Conservation (phyloP, 2,329 filamentous ascomycete species). For the Talaromyces sp. region DNA sequence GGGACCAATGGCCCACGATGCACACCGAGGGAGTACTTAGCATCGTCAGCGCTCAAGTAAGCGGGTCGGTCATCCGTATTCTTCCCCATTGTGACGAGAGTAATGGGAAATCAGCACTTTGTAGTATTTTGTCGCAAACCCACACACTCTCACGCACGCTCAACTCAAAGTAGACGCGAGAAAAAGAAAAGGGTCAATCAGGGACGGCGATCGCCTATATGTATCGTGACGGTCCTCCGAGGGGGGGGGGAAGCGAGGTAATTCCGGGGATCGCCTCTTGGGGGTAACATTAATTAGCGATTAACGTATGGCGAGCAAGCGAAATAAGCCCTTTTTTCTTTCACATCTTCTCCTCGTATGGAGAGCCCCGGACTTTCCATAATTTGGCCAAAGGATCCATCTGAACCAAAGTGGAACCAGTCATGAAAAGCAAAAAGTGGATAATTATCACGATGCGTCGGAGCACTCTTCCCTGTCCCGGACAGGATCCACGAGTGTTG, state of each 20-base stretch:
- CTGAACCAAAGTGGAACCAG: neutral
- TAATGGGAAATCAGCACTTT: neutral
- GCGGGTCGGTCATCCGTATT: slow-evolving; percentile 28
- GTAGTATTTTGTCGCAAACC: neutral
- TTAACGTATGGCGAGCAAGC: slow-evolving; percentile 2
- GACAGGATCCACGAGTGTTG: slow-evolving; percentile 17
- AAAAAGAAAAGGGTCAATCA: neutral
- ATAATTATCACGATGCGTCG: slow-evolving; percentile 11
- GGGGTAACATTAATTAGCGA: too few relatives aligned
- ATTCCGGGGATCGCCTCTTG: slow-evolving; percentile 4
- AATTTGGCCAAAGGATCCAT: neutral
- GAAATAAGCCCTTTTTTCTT: slow-evolving; percentile 8
- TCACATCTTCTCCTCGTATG: neutral
- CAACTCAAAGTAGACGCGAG: neutral
- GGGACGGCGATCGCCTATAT: slow-evolving; percentile 9
- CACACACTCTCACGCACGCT: neutral
- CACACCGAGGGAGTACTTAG: slow-evolving; percentile 34
- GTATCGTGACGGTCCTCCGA: neutral
- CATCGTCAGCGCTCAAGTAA: slow-evolving; percentile 29
- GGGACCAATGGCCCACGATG: slow-evolving; percentile 33
- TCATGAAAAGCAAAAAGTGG: slow-evolving; percentile 8
- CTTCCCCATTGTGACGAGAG: slow-evolving; percentile 25
- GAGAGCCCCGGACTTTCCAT: slow-evolving; percentile 11
- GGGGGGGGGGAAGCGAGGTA: neutral
- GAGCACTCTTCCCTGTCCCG: slow-evolving; percentile 21